Percentiles rank a stretch among this genome's conserved stretches.
phyloP scores from a whole-genome alignment of 257 asterid genomes.

The Solanum neorickii region DNA sequence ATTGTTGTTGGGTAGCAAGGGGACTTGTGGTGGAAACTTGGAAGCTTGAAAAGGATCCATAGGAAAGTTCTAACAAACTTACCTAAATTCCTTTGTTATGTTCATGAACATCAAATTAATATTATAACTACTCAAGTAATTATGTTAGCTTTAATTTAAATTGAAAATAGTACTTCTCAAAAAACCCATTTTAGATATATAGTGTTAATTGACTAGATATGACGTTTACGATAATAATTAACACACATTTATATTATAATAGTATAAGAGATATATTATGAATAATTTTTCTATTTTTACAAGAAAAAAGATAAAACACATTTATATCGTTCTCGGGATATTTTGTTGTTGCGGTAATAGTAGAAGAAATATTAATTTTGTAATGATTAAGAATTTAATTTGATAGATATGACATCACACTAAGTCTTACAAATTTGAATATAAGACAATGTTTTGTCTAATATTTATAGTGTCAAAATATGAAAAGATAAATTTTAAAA shows the following conservation, averaged over 20 bases:
- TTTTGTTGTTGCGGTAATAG: background rate
- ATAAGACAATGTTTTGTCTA: background rate
- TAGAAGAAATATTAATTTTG: background rate
- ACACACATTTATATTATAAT: background rate
- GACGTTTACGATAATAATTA: too few species aligned
- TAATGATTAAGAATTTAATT: background rate
- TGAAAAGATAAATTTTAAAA: background rate
- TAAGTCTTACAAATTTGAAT: background rate
- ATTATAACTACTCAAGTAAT: background rate
- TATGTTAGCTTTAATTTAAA: background rate
- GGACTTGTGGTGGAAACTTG: conserved; percentile 24
- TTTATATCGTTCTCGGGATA: background rate
- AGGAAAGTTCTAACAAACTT: background rate
- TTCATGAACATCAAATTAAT: background rate
- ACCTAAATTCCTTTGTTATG: background rate
- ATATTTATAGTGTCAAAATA: background rate
- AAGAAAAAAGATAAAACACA: background rate
- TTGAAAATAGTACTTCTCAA: background rate
- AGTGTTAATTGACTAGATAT: background rate
- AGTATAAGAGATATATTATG: background rate
- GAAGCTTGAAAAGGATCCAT: background rate
- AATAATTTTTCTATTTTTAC: background rate
- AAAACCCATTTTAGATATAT: background rate
- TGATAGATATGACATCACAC: background rate
- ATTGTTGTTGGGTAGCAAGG: conserved; percentile 27